Percentiles rank a stretch among this genome's conserved stretches.
Evolutionary conservation across 768 basidiomycete genomes (phyloP).

Genomic region (Gelatoporia subvermispora): DNA sequence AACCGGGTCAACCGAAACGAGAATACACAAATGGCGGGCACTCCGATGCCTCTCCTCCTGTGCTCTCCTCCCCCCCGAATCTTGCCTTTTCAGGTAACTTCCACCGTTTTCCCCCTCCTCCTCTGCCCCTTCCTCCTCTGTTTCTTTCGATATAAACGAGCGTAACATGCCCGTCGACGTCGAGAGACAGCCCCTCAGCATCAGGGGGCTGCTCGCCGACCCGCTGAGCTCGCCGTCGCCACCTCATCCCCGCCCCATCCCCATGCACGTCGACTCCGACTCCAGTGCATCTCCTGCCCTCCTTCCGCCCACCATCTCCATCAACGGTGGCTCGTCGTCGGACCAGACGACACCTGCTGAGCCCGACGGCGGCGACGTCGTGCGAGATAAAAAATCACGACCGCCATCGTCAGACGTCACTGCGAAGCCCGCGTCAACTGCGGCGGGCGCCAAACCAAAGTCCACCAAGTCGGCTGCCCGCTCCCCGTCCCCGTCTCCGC

Average conservation of each 20-base stretch:
- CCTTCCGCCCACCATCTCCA: conserved; percentile 1
- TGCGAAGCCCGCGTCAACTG: conserved; percentile 22
- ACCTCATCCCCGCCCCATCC: conserved; percentile 17
- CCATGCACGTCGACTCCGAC: conserved; percentile 12
- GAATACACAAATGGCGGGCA: conserved; percentile 3
- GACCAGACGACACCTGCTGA: conserved; percentile 5
- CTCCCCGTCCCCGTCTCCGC: conserved; percentile 57
- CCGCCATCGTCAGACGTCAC: conserved; percentile 19
- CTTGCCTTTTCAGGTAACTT: conserved; percentile 27
- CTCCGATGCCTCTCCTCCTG: conserved; percentile 11
- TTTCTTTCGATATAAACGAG: neutral
- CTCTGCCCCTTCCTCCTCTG: conserved; percentile 3
- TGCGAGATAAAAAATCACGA: conserved; percentile 16
- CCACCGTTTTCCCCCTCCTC: conserved; percentile 12
- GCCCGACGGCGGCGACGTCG: conserved; percentile 8
- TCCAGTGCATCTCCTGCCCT: conserved; percentile 4
- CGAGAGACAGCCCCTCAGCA: conserved; percentile 1
- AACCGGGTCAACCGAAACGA: conserved; percentile 15
- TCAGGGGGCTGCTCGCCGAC: conserved; percentile 6
- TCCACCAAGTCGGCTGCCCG: conserved; percentile 41
- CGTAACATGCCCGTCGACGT: conserved; percentile 11
- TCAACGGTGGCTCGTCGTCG: neutral
- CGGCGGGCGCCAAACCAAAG: conserved; percentile 43
- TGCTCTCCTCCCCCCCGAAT: conserved; percentile 22
- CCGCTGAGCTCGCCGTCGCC: conserved; percentile 11